These are phyloP conservation scores for Barnettozyma salicaria DNA, from an alignment of 805 yeast species.

Conservation along the genomic window DNA sequence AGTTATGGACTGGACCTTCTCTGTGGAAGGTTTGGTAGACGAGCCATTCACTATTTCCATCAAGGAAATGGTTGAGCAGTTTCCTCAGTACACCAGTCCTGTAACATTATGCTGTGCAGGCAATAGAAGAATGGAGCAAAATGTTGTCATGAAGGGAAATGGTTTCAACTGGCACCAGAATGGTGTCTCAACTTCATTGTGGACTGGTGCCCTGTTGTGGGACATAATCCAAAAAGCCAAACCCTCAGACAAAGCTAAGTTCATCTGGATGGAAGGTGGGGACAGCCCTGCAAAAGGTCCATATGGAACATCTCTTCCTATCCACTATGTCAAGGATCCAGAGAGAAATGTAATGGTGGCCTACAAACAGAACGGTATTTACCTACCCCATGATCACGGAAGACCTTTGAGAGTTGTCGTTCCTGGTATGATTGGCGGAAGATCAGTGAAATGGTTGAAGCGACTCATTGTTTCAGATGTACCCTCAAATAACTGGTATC, in stretches of 20 bases:
- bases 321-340: slow-evolving; percentile 30
- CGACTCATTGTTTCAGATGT: slow-evolving; percentile 25
- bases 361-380: slow-evolving; percentile 32
- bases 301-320: slow-evolving; percentile 30
- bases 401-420: slow-evolving; percentile 31
- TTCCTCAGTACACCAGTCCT: slow-evolving; percentile 29
- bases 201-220: slow-evolving; percentile 31
- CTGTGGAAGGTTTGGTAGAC: slow-evolving; percentile 29
- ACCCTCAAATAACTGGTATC: slow-evolving; percentile 34
- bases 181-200: slow-evolving; percentile 30
- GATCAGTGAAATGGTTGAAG: slow-evolving; percentile 34
- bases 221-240: slow-evolving; percentile 26
- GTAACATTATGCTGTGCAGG: slow-evolving; percentile 34
- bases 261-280: slow-evolving; percentile 32
- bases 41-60: slow-evolving; percentile 24
- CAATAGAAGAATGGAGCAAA: slow-evolving; percentile 32
- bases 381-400: slow-evolving; percentile 33
- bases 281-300: slow-evolving; percentile 30
- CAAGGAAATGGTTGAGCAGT: slow-evolving; percentile 22
- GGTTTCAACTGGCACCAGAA: slow-evolving; percentile 35
- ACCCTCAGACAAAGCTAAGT: slow-evolving; percentile 27
- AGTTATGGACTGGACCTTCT: slow-evolving; percentile 26
- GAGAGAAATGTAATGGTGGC: slow-evolving; percentile 31
- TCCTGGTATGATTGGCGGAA: slow-evolving; percentile 36
- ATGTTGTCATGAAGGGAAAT: slow-evolving; percentile 29